These are phyloP conservation scores for Phlegmacium glaucopus DNA, from an alignment of 768 basidiomycete species.

Conservation along the genomic window DNA sequence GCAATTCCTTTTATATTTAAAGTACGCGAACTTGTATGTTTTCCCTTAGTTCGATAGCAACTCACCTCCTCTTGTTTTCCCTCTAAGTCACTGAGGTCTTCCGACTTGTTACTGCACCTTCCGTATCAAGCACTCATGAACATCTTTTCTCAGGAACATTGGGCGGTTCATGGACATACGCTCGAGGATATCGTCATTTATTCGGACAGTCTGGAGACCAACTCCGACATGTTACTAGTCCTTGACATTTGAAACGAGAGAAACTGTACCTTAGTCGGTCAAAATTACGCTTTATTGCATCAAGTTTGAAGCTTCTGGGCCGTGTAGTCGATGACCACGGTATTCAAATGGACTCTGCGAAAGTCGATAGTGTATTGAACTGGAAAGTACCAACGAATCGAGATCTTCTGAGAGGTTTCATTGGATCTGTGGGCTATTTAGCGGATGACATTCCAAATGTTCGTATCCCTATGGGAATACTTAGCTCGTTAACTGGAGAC, in stretches of 20 bases:
- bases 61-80: no score
- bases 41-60: no score
- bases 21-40: no score
- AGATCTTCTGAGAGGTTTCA: slow-evolving; percentile 29
- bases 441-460: slow-evolving; percentile 26
- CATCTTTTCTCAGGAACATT: no score
- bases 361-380: slow-evolving; percentile 29
- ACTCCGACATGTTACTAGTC: slow-evolving; percentile 21
- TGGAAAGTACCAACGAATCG: slow-evolving; percentile 29
- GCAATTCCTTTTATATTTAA: no score
- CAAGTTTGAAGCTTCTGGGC: slow-evolving; percentile 19
- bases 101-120: no score
- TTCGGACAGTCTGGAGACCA: slow-evolving; percentile 33
- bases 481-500: slow-evolving; percentile 19
- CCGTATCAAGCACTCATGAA: no score
- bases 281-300: slow-evolving; percentile 29
- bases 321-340: slow-evolving; percentile 29
- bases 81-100: no score
- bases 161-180: no score
- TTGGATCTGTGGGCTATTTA: slow-evolving; percentile 16
- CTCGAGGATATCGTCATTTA: slow-evolving; percentile 39
- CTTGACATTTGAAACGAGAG: slow-evolving; percentile 26
- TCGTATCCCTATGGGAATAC: slow-evolving; percentile 32
- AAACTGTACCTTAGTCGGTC: slow-evolving; percentile 28
- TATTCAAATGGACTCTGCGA: slow-evolving; percentile 39